Conservation (phyloP, 176 grass and related monocot species). For the Dendrocalamus sinicus region DNA sequence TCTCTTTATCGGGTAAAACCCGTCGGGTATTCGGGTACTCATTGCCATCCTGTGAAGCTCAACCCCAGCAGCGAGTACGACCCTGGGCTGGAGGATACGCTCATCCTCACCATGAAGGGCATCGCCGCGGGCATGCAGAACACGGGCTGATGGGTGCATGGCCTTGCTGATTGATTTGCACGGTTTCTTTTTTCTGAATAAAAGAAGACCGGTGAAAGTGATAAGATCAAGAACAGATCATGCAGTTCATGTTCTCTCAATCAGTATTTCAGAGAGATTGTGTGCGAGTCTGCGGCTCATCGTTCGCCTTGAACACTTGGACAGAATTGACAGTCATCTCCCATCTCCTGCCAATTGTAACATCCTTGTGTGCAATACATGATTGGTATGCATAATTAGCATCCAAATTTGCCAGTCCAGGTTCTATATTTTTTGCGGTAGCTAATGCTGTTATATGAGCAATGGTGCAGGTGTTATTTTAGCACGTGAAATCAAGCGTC, state of each 20-base stretch:
- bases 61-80: conserved; percentile 67
- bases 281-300: background rate
- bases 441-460: too few species aligned
- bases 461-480: too few species aligned
- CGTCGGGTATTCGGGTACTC: too few species aligned
- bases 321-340: background rate
- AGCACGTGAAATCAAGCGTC: background rate
- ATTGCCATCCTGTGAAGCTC: too few species aligned
- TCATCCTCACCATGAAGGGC: conserved; percentile 88
- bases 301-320: background rate
- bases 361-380: background rate
- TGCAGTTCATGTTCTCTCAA: background rate
- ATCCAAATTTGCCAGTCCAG: background rate
- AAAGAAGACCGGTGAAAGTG: background rate
- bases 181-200: background rate
- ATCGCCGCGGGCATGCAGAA: conserved; percentile 76
- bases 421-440: background rate
- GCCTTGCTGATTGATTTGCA: background rate
- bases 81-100: conserved; percentile 81
- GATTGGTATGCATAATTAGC: background rate
- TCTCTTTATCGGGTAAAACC: too few species aligned
- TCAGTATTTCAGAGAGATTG: background rate
- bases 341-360: background rate
- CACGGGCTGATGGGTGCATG: conserved; percentile 50
- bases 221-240: background rate